Percentiles rank a stretch among this genome's conserved stretches.
Conservation (phyloP, 2,329 filamentous ascomycete species). For the Colletotrichum kahawae region DNA sequence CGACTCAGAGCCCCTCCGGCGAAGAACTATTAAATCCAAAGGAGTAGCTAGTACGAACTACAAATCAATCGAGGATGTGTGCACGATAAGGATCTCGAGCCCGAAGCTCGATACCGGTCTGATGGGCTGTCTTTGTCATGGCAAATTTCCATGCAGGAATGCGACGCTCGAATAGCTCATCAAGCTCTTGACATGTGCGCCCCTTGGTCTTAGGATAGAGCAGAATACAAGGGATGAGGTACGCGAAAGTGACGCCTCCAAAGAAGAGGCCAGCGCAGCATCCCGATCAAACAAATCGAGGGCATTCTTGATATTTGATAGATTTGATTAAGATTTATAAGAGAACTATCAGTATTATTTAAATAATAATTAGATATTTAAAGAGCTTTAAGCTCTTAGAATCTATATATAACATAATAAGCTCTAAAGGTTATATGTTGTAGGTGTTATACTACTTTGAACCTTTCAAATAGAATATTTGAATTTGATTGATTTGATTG, state of each 20-base stretch:
- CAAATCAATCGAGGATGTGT: background rate
- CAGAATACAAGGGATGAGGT: background rate
- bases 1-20: no score
- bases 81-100: background rate
- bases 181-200: slow-evolving; percentile 24
- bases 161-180: slow-evolving; percentile 24
- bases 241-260: background rate
- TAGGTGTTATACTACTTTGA: no score
- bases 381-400: no score
- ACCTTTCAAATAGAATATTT: no score
- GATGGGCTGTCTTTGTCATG: background rate
- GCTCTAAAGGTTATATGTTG: no score
- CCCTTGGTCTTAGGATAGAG: background rate
- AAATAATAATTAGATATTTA: no score
- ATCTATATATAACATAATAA: no score
- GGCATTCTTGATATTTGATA: no score
- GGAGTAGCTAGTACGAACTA: background rate
- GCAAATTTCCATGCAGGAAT: slow-evolving; percentile 26
- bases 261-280: background rate
- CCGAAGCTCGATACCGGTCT: background rate
- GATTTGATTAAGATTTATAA: no score
- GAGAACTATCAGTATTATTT: no score
- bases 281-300: no score
- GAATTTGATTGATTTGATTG: no score
- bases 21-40: background rate